A percentile compares a stretch with the other conserved stretches of the same genome.
Conservation (phyloP, 306 rosid species). For the Senna siamea region DNA sequence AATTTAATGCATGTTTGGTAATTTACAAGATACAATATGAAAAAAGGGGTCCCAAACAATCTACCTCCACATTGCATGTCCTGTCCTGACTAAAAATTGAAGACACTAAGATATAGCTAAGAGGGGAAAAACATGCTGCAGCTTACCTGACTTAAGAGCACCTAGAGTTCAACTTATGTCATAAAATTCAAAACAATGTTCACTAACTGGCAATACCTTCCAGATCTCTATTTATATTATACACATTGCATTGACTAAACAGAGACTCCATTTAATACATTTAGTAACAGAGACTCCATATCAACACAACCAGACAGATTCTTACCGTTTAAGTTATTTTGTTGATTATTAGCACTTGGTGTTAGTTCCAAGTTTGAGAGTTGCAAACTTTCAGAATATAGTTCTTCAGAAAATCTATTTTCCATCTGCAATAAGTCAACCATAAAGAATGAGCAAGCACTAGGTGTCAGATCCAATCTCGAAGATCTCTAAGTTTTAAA, state of each 20-base stretch:
- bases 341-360: conserved; percentile 32
- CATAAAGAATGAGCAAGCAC: conserved; percentile 15
- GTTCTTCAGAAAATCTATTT: conserved; percentile 68
- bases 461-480: conserved; percentile 47
- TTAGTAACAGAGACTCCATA: conserved; percentile 12
- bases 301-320: conserved; percentile 14
- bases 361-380: conserved; percentile 51
- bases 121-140: neutral
- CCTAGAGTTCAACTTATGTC: neutral
- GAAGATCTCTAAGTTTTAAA: conserved; percentile 57
- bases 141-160: neutral
- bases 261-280: conserved; percentile 11
- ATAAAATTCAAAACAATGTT: neutral
- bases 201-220: neutral
- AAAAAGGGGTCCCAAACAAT: neutral
- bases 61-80: neutral
- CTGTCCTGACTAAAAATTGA: neutral
- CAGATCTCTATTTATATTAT: neutral
- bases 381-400: conserved; percentile 68
- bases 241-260: conserved; percentile 18
- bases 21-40: neutral
- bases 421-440: conserved; percentile 59
- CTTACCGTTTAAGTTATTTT: conserved; percentile 46
- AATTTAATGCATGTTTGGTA: neutral
- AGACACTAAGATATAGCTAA: neutral